A percentile compares a stretch with the other conserved stretches of the same genome.
phyloP scores from a whole-genome alignment of 2,329 filamentous ascomycete species.

The Aspergillus amoenus region DNA sequence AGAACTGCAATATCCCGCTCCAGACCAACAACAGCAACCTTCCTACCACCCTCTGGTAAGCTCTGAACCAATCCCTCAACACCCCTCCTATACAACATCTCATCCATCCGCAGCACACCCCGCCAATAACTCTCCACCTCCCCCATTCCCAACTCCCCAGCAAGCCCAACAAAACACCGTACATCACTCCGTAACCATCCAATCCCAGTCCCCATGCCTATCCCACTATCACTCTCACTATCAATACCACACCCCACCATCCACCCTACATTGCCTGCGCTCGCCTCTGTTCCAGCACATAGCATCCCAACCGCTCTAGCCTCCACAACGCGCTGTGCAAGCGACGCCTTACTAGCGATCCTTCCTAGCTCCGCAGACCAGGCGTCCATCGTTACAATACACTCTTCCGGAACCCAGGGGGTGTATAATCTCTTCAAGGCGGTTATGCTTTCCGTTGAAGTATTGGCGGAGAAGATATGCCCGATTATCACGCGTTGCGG shows the following conservation, averaged over 20 bases:
- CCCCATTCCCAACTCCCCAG: constrained; percentile 16
- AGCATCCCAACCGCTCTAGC: constrained; percentile 12
- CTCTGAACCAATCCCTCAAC: neutral
- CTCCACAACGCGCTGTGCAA: constrained; percentile 19
- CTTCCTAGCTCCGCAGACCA: constrained; percentile 19
- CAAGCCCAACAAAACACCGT: constrained; percentile 18
- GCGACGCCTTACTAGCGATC: constrained; percentile 13
- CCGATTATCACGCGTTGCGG: constrained; percentile 21
- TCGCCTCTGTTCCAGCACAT: constrained; percentile 17
- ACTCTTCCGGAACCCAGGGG: constrained; percentile 18
- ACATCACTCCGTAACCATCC: constrained; percentile 14
- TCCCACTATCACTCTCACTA: neutral
- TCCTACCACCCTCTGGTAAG: neutral
- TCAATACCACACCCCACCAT: neutral
- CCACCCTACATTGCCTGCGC: constrained; percentile 15
- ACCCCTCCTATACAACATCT: constrained; percentile 3
- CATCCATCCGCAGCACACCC: constrained; percentile 17
- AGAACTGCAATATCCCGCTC: neutral
- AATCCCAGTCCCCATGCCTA: neutral
- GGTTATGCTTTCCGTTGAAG: constrained; percentile 14
- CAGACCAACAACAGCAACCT: neutral
- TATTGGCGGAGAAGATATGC: constrained; percentile 17
- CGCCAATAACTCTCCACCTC: constrained; percentile 22
- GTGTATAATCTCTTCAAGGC: constrained; percentile 19
- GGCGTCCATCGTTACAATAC: constrained; percentile 23